phyloP scores from a whole-genome alignment of 1,284 basidiomycete genomes.

The Dichomitus squalens region DNA sequence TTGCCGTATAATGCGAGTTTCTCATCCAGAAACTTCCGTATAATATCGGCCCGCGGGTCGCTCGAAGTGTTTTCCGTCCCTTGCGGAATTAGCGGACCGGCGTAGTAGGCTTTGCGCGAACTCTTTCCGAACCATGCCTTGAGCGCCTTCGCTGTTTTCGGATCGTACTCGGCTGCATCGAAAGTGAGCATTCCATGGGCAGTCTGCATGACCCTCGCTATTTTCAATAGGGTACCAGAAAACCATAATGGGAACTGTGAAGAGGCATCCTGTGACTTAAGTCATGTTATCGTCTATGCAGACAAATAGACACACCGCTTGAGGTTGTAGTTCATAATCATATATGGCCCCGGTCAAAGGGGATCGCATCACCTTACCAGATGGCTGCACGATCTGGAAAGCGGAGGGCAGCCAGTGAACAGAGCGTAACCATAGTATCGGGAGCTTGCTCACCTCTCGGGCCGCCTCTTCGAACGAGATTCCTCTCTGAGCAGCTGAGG shows the following conservation, averaged over 20 bases:
- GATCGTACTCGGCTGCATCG: background rate
- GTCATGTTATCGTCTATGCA: too few species aligned
- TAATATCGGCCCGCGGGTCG: constrained; percentile 1
- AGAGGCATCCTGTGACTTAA: too few species aligned
- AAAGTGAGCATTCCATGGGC: background rate
- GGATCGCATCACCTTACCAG: constrained; percentile 7
- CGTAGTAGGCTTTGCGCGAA: constrained; percentile 1
- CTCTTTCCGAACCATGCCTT: background rate
- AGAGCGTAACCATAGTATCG: too few species aligned
- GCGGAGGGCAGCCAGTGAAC: too few species aligned
- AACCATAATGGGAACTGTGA: too few species aligned
- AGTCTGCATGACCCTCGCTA: background rate
- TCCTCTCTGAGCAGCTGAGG: too few species aligned
- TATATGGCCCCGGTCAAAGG: constrained; percentile 26
- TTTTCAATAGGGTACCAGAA: too few species aligned
- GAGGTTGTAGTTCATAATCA: constrained; percentile 26
- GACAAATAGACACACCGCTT: constrained; percentile 18
- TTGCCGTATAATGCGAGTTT: too few species aligned
- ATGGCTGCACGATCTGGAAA: background rate
- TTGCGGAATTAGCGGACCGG: constrained; percentile 10
- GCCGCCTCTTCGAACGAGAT: too few species aligned
- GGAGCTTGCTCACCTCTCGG: too few species aligned
- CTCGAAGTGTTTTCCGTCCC: background rate
- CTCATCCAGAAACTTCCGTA: too few species aligned
- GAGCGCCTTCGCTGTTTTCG: background rate